Conservation (phyloP, 2,329 filamentous ascomycete genomes). For the Phaeosphaeria sp. region DNA sequence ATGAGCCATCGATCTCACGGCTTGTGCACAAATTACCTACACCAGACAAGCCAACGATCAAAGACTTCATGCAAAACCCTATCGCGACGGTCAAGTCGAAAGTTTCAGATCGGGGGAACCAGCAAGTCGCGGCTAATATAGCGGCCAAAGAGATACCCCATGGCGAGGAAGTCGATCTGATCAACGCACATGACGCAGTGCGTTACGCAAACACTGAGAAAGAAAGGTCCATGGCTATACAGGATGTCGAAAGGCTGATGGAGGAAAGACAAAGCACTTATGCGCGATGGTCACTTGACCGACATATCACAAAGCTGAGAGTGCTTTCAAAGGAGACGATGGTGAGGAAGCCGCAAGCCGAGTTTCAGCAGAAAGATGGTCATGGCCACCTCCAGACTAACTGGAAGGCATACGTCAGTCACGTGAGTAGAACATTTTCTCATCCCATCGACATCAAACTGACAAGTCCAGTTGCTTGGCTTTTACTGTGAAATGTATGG, state of each 20-base stretch:
- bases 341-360: conserved; percentile 22
- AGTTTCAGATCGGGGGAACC: conserved; percentile 25
- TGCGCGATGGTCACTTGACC: conserved; percentile 46
- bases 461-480: conserved; percentile 31
- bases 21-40: conserved; percentile 19
- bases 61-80: conserved; percentile 33
- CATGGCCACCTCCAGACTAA: conserved; percentile 25
- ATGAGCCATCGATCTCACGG: conserved; percentile 23
- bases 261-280: conserved; percentile 40
- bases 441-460: background rate
- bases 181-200: conserved; percentile 39
- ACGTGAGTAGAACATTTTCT: conserved; percentile 29
- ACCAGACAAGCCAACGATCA: conserved; percentile 28
- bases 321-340: conserved; percentile 28
- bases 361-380: conserved; percentile 31
- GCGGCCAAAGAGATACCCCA: conserved; percentile 54
- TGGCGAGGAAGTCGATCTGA: conserved; percentile 44
- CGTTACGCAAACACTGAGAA: conserved; percentile 17
- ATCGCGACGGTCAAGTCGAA: conserved; percentile 32
- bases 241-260: conserved; percentile 26
- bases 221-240: conserved; percentile 22
- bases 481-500: conserved; percentile 42
- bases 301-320: conserved; percentile 45
- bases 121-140: conserved; percentile 36
- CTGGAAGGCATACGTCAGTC: conserved; percentile 36